Evolutionary conservation across 345 rosid genomes (phyloP).

Genomic region (Pistacia vera): DNA sequence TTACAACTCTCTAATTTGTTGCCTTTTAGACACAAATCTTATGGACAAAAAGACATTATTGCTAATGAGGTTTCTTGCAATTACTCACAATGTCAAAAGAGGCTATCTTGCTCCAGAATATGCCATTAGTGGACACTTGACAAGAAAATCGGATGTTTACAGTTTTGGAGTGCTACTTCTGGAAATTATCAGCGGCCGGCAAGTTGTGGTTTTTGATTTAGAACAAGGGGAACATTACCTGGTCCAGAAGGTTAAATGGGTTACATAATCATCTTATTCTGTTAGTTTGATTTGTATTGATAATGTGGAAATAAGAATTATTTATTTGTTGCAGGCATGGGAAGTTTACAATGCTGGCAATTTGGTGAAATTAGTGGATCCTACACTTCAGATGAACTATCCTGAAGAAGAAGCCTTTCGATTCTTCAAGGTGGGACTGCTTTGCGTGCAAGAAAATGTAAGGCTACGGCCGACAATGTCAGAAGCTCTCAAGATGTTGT

Average conservation of each 20-base stretch:
- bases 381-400: conserved; percentile 35
- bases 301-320: not conserved
- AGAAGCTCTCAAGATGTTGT: conserved; percentile 36
- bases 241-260: conserved; percentile 49
- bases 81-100: conserved; percentile 24
- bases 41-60: too few species aligned
- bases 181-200: conserved; percentile 54
- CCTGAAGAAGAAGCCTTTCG: conserved; percentile 43
- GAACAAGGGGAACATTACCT: conserved; percentile 54
- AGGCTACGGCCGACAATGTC: conserved; percentile 54
- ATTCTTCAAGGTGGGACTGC: conserved; percentile 52
- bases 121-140: conserved; percentile 49
- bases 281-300: not conserved
- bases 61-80: conserved; percentile 27
- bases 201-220: conserved; percentile 40
- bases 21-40: not conserved
- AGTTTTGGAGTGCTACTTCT: conserved; percentile 59
- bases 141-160: conserved; percentile 61
- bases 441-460: conserved; percentile 62
- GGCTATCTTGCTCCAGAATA: conserved; percentile 70
- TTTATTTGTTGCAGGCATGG: conserved; percentile 50
- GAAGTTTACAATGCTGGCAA: conserved; percentile 32
- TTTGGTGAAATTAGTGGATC: conserved; percentile 42
- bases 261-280: not conserved
- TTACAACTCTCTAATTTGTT: not conserved